Base-by-base conservation (phyloP, 805 yeast genomes). In the Huiozyma sinensis region DNA sequence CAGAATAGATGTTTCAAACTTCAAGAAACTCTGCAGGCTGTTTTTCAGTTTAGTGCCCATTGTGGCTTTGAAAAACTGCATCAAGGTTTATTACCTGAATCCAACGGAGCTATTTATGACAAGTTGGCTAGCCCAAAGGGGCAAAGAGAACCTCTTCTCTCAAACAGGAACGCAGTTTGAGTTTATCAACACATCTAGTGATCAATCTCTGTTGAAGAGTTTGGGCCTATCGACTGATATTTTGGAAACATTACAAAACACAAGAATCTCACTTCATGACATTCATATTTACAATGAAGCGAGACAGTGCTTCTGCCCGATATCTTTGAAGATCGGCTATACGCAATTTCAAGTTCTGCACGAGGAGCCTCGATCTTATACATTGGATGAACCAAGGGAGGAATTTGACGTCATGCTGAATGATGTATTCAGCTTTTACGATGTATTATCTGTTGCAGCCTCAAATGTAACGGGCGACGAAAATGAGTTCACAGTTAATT, bases 311-410 rank as follows among this genome's bases (percentile, higher is more conserved):
- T 77, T 73, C 52, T 64, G 71, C 27, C 81, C 85, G 0, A 80
- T 80, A 1, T 70, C 73, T 0, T 47, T 85, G 44, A 77, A 75
- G 49, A 70, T 85, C 42, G 94, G 94, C 5, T 71, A 79, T 44
- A 75, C 75, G 50, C 78, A 69, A 62, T 50, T 84, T 29, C 88
- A 81, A 55, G 58, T 83, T 6, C 52, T 66, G 7, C 64, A 69
- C 33, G 68, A 64, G 6, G 66, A 66, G 28, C 72, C 76, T 1
- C 61, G 59, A 41, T 51, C 65, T 11, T 38, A 67, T 12, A 69
- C 68, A 43, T 35, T 67, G 12, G 53, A 56, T 6, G 24, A 17
- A 17, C 24, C 24, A 17, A 17, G 24, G 24, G 24, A 17, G 24
- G 58, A 40, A 7, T 10, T 33, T 4, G 44, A 58, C 32, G 53